These are phyloP conservation scores for Verticillium longisporum DNA, from an alignment of 2,329 filamentous ascomycete species.

Conservation along the genomic window DNA sequence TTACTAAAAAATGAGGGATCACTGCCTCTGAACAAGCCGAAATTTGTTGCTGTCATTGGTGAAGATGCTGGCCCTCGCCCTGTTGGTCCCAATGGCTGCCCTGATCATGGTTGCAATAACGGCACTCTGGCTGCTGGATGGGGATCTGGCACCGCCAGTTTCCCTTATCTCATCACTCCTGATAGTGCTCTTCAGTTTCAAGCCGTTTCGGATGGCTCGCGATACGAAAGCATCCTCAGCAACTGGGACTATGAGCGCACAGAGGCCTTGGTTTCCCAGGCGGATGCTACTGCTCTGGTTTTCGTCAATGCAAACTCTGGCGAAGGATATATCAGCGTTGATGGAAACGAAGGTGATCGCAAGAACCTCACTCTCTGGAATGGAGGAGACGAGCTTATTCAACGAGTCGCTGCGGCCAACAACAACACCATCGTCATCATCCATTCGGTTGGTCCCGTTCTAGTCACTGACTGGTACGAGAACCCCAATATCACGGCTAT, in stretches of 20 bases:
- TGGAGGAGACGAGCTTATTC: conserved; percentile 71
- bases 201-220: conserved; percentile 50
- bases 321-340: conserved; percentile 79
- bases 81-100: conserved; percentile 72
- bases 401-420: conserved; percentile 69
- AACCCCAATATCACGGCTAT: conserved; percentile 78
- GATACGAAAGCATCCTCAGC: conserved; percentile 60
- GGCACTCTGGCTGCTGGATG: conserved; percentile 69
- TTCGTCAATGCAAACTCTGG: conserved; percentile 86
- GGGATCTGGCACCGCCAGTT: conserved; percentile 69
- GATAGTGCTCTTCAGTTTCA: conserved; percentile 61
- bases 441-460: conserved; percentile 75
- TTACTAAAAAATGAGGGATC: conserved; percentile 78
- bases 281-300: conserved; percentile 68
- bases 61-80: conserved; percentile 74
- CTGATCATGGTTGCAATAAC: conserved; percentile 54
- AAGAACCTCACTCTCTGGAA: conserved; percentile 91
- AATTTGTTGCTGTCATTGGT: conserved; percentile 70
- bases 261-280: conserved; percentile 51
- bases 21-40: conserved; percentile 73
- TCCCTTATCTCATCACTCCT: conserved; percentile 71
- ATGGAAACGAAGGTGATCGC: conserved; percentile 80
- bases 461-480: conserved; percentile 68
- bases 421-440: conserved; percentile 90
- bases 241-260: conserved; percentile 58